Conservation (phyloP, 345 rosid species). For the Excoecaria cochinchinensis region DNA sequence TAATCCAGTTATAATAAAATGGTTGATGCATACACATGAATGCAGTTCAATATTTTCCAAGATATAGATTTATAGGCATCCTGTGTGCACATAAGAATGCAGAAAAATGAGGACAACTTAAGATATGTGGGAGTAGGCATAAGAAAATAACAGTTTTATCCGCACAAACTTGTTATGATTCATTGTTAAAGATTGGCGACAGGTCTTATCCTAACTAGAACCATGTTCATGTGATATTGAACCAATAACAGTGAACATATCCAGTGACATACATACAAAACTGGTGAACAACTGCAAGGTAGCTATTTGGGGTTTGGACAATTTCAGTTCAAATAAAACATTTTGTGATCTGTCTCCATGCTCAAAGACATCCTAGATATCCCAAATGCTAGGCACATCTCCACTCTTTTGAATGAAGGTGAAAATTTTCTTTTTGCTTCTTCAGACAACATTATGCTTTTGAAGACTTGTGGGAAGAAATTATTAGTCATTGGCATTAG, state of each 20-base stretch:
- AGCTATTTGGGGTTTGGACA: neutral
- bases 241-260: neutral
- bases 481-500: too few relatives aligned
- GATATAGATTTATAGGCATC: neutral
- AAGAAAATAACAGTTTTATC: neutral
- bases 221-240: neutral
- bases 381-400: neutral
- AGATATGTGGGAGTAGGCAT: neutral
- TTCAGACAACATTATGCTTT: too few relatives aligned
- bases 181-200: neutral
- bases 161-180: neutral
- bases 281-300: neutral
- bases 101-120: neutral
- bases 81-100: neutral
- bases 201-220: neutral
- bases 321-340: neutral
- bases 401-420: neutral
- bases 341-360: neutral
- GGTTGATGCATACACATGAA: neutral
- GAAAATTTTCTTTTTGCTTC: too few relatives aligned
- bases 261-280: neutral
- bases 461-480: too few relatives aligned
- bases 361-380: neutral
- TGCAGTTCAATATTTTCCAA: neutral
- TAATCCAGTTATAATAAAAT: conserved; percentile 4